These are phyloP conservation scores for Penicillium coffeae DNA, from an alignment of 495 filamentous ascomycete genomes.

Conservation along the genomic window DNA sequence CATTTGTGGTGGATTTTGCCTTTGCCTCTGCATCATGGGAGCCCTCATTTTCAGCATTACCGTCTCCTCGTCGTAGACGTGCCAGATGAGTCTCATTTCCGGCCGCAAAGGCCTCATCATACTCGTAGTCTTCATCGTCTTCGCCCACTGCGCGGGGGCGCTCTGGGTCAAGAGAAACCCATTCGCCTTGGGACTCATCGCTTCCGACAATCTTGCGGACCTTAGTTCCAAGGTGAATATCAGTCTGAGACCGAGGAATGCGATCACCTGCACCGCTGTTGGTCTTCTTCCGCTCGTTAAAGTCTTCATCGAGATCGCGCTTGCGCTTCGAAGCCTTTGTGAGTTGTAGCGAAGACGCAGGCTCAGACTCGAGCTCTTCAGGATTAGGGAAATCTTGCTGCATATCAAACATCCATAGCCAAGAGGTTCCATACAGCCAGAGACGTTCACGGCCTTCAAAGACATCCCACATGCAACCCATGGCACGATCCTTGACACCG, in stretches of 20 bases:
- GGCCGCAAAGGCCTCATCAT: slow-evolving; percentile 32
- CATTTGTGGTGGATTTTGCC: slow-evolving; percentile 15
- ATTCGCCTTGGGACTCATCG: slow-evolving; percentile 38
- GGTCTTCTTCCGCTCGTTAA: slow-evolving; percentile 34
- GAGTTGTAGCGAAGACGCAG: slow-evolving; percentile 17
- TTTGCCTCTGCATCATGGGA: slow-evolving; percentile 6
- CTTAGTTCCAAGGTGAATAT: slow-evolving; percentile 55
- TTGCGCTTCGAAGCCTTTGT: slow-evolving; percentile 42
- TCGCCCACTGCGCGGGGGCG: slow-evolving; percentile 39
- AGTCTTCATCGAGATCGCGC: slow-evolving; percentile 36
- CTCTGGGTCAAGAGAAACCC: slow-evolving; percentile 44
- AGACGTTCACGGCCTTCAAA: slow-evolving; percentile 53
- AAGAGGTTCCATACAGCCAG: slow-evolving; percentile 82
- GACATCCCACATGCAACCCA: slow-evolving; percentile 83
- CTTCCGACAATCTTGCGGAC: slow-evolving; percentile 47
- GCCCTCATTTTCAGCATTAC: slow-evolving; percentile 23
- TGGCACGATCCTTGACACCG: slow-evolving; percentile 67
- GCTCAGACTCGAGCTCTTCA: slow-evolving; percentile 26
- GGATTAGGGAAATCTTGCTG: slow-evolving; percentile 59
- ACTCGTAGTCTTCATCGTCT: slow-evolving; percentile 44
- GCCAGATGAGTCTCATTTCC: slow-evolving; percentile 30
- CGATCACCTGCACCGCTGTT: slow-evolving; percentile 57
- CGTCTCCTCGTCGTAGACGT: slow-evolving; percentile 31
- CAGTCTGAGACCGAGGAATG: slow-evolving; percentile 55
- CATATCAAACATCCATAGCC: slow-evolving; percentile 92